Percentiles rank a stretch among this genome's conserved stretches.
phyloP scores from a whole-genome alignment of 805 yeast genomes.

The Suhomyces emberorum region DNA sequence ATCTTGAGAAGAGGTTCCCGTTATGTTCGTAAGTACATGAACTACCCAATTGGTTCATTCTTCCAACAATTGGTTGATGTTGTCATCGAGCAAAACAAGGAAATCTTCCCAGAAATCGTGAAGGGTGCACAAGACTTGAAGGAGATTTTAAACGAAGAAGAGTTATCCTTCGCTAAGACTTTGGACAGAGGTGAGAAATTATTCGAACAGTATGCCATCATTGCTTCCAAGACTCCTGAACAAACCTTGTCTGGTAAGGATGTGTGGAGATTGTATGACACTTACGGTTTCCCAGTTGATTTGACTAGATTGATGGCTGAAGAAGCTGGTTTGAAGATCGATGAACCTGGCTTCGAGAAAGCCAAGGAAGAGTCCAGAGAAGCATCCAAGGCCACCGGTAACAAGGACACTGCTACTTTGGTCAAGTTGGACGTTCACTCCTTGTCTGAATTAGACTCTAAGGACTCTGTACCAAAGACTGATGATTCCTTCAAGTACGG shows the following conservation, averaged over 20 bases:
- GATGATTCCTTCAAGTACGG: slow-evolving; percentile 81
- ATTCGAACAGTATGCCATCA: slow-evolving; percentile 87
- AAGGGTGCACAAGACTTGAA: slow-evolving; percentile 69
- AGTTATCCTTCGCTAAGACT: slow-evolving; percentile 90
- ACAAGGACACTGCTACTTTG: slow-evolving; percentile 50
- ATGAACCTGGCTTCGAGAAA: slow-evolving; percentile 86
- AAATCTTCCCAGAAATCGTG: slow-evolving; percentile 87
- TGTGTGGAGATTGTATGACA: slow-evolving; percentile 97
- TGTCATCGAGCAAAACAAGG: slow-evolving; percentile 80
- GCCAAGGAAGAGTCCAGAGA: slow-evolving; percentile 88
- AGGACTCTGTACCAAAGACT: slow-evolving; percentile 66
- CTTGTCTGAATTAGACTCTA: slow-evolving; percentile 63
- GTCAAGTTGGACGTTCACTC: slow-evolving; percentile 91
- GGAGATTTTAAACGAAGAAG: slow-evolving; percentile 95
- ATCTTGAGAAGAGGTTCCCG: slow-evolving; percentile 97
- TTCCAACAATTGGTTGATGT: slow-evolving; percentile 92
- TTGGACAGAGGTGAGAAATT: slow-evolving; percentile 96
- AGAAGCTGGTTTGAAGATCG: slow-evolving; percentile 90
- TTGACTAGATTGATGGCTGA: slow-evolving; percentile 98
- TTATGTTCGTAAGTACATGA: slow-evolving; percentile 93
- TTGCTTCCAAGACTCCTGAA: slow-evolving; percentile 70
- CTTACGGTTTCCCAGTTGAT: slow-evolving; percentile 99
- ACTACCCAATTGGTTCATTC: slow-evolving; percentile 91
- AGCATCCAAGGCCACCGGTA: slow-evolving; percentile 89
- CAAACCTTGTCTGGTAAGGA: slow-evolving; percentile 86